These are phyloP conservation scores for Circinella umbellata DNA, from an alignment of 371 early-diverging fungal species.

Conservation along the genomic window DNA sequence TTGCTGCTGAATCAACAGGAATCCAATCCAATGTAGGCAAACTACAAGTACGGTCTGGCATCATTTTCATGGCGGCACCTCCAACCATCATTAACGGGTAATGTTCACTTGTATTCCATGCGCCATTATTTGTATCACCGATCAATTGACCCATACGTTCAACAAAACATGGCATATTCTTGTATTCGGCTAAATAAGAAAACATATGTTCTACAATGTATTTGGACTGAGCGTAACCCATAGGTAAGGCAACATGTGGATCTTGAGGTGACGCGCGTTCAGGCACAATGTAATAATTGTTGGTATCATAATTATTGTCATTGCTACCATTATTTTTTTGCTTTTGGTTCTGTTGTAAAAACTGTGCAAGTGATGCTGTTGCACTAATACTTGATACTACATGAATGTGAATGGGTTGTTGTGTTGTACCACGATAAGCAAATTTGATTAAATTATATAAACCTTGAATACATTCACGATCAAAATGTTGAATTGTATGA, in stretches of 20 bases:
- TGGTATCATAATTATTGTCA: too few species aligned
- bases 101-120: constrained; percentile 50
- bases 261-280: constrained; percentile 37
- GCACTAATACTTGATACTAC: constrained; percentile 42
- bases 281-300: constrained; percentile 5
- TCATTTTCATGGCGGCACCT: constrained; percentile 34
- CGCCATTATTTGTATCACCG: constrained; percentile 40
- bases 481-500: constrained; percentile 34
- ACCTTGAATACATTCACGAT: constrained; percentile 39
- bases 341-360: neutral
- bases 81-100: constrained; percentile 43
- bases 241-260: constrained; percentile 35
- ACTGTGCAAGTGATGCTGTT: constrained; percentile 11
- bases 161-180: constrained; percentile 38
- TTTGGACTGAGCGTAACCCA: constrained; percentile 55
- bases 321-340: too few species aligned
- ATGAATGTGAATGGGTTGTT: constrained; percentile 41
- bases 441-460: constrained; percentile 44
- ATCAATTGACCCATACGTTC: constrained; percentile 50
- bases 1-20: constrained; percentile 36
- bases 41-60: constrained; percentile 2
- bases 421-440: constrained; percentile 27
- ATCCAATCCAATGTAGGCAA: constrained; percentile 36
- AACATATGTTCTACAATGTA: constrained; percentile 46
- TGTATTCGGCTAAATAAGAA: constrained; percentile 29